Base-by-base conservation (phyloP, 2,329 filamentous ascomycete species). In the Ophiocordyceps sinensis region DNA sequence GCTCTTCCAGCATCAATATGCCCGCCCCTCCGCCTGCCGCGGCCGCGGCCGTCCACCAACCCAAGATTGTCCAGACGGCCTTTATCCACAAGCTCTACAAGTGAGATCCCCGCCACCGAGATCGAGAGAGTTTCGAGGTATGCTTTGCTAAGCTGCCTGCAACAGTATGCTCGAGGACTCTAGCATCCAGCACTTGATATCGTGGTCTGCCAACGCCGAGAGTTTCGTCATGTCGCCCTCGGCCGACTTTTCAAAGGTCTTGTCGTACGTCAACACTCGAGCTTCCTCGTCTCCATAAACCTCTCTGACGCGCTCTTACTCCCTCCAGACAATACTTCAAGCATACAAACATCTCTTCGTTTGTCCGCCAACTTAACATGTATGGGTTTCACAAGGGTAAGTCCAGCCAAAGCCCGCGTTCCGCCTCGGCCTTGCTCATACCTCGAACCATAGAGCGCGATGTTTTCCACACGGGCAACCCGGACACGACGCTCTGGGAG, bases 81-180 rank as follows among this genome's bases (percentile, higher is more conserved):
- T 98, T 98, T 56, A 96, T 98, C 49, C 91, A 98, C 63, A 98
- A 98, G 63, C 76, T 98, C 30, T 98, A 96, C 71, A 95, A 93
- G 88, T 95, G 71, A 56, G 46, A 35, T 34, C 11, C 11, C 41
- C 28, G 12, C 34, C 21, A 5, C 19, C 11, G 29, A 11, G 11
- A 31, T 7, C 23, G 23, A 4, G 23, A 23, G 23, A n/a, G 23
- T 23, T 7, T 23, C 23, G 23, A 23, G 17, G 4, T 14, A n/a
- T 23, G 9, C 10, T 23, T 21, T 26, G 19, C 41, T 44, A 37
- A 46, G 28, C 21, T 19, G 13, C n/a, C 21, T 42, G 37, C 40
- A 37, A 48, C 57, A 96, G 89, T 65, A 96, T 98, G 91, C 71
- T 98, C 46, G 91, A 98, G 61, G 91, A 98, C 59, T 79, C 79